phyloP scores from a whole-genome alignment of 352 stramenopile genomes.

The Phytophthora multivora region DNA sequence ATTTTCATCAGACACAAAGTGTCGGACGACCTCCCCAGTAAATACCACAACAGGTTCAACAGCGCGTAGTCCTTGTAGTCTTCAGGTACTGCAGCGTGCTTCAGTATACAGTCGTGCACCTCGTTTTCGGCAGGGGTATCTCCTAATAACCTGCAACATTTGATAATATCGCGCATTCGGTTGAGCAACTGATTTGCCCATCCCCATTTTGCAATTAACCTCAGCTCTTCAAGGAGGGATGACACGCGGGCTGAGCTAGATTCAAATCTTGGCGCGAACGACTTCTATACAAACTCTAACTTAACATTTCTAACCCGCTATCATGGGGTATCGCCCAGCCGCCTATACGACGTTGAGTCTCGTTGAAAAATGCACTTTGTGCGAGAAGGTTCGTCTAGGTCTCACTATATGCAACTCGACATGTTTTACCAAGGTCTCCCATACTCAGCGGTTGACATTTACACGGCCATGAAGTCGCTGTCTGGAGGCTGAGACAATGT shows the following conservation, averaged over 20 bases:
- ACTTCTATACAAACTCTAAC: not conserved
- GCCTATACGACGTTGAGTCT: not conserved
- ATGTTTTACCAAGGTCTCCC: conserved; percentile 3
- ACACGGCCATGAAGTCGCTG: conserved; percentile 18
- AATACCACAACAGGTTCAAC: conserved; percentile 11
- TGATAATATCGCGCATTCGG: not conserved
- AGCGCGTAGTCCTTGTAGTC: conserved; percentile 14
- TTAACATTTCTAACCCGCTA: not conserved
- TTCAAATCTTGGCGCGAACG: not conserved
- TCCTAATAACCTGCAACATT: not conserved
- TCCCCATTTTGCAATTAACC: not conserved
- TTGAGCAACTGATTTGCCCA: not conserved
- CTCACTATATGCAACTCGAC: conserved; percentile 5
- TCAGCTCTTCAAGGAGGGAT: not conserved
- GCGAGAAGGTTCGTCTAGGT: not conserved
- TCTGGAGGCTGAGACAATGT: conserved; percentile 3
- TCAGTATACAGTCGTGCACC: not conserved
- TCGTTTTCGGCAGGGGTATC: not conserved
- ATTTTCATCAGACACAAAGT: conserved; percentile 1
- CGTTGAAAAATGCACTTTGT: not conserved
- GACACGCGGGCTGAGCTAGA: not conserved
- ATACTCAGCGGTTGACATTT: conserved; percentile 6
- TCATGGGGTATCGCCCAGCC: not conserved
- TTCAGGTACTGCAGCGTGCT: not conserved
- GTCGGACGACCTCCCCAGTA: conserved; percentile 14